Conservation (phyloP, 1,284 basidiomycete genomes). For the Naganishia cerealis region DNA sequence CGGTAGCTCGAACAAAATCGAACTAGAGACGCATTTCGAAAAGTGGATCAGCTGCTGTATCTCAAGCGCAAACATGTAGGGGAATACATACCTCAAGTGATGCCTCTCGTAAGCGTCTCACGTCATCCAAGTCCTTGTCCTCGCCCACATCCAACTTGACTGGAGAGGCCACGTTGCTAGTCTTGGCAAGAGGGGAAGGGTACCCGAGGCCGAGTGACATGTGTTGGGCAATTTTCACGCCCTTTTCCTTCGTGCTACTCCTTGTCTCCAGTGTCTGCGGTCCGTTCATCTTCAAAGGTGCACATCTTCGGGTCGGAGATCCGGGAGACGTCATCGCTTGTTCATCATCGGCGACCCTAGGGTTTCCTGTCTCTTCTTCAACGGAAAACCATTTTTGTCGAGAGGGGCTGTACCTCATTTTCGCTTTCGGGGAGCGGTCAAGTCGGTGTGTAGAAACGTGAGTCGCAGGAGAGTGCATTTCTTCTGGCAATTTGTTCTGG, state of each 20-base stretch:
- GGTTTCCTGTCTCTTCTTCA: conserved; percentile 22
- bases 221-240: conserved; percentile 1
- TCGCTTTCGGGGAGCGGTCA: conserved; percentile 23
- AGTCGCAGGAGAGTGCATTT: conserved; percentile 17
- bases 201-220: conserved; percentile 1
- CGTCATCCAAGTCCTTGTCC: conserved; percentile 26
- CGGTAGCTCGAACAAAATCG: conserved; percentile 17
- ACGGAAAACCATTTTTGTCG: conserved; percentile 22
- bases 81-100: conserved; percentile 19
- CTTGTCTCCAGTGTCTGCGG: conserved; percentile 5
- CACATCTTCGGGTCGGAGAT: conserved; percentile 9
- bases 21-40: neutral
- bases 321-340: conserved; percentile 1
- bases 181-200: conserved; percentile 19
- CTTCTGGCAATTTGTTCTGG: neutral
- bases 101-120: conserved; percentile 13
- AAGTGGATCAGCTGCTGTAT: neutral
- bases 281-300: conserved; percentile 5
- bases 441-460: conserved; percentile 25
- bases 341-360: conserved; percentile 6
- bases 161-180: neutral
- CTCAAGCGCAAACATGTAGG: no score
- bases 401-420: conserved; percentile 27
- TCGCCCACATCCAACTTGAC: neutral
- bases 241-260: conserved; percentile 3